Conservation (phyloP, 257 asterid genomes). For the Solanum pimpinellifolium region DNA sequence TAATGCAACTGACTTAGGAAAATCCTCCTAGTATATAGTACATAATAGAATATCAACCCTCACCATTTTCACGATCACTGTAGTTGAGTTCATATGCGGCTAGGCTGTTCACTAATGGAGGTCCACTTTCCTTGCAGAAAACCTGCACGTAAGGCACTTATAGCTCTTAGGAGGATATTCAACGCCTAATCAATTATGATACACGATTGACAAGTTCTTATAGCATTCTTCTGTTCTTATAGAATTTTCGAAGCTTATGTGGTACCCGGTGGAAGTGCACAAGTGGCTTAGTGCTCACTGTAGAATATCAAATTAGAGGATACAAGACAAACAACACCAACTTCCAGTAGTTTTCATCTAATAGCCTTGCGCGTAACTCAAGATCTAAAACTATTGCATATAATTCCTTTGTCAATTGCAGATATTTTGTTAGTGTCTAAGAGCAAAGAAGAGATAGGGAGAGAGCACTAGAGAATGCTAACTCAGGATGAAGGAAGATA, state of each 20-base stretch:
- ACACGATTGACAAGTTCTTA: neutral
- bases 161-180: slow-evolving; percentile 1
- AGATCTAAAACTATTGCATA: neutral
- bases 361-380: neutral
- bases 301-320: neutral
- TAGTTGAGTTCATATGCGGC: slow-evolving; percentile 22
- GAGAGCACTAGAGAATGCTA: neutral
- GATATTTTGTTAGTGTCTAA: neutral
- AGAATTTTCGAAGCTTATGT: neutral
- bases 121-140: slow-evolving; percentile 35
- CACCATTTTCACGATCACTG: slow-evolving; percentile 42
- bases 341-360: neutral
- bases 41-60: neutral
- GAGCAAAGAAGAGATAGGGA: neutral
- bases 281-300: neutral
- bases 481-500: neutral
- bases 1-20: neutral
- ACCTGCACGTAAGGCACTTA: slow-evolving; percentile 33
- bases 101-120: slow-evolving; percentile 8
- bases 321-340: neutral
- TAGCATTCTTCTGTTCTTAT: neutral
- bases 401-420: neutral
- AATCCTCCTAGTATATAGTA: neutral
- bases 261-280: neutral
- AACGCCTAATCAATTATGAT: neutral